phyloP scores from a whole-genome alignment of 1,139 yeast genomes.

The Geotrichum citri-aurantii region DNA sequence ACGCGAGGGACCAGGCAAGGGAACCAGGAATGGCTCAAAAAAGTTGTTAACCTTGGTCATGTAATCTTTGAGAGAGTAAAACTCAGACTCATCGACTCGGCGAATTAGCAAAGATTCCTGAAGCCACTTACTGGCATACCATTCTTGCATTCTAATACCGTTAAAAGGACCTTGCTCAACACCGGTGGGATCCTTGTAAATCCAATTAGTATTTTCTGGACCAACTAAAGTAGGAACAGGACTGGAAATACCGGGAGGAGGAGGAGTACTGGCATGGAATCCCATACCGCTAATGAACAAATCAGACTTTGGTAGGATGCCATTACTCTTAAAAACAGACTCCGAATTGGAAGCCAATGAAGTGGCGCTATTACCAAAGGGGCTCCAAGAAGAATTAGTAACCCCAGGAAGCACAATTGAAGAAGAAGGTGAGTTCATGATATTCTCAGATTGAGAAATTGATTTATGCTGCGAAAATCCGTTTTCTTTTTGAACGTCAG shows the following conservation, averaged over 20 bases:
- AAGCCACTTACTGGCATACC: slow-evolving; percentile 64
- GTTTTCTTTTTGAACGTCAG: slow-evolving; percentile 14
- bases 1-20: slow-evolving; percentile 39
- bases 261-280: slow-evolving; percentile 23
- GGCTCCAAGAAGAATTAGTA: slow-evolving; percentile 17
- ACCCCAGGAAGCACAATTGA: slow-evolving; percentile 14
- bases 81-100: slow-evolving; percentile 40
- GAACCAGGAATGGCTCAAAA: slow-evolving; percentile 55
- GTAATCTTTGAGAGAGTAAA: slow-evolving; percentile 32
- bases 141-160: slow-evolving; percentile 70
- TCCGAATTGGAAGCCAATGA: slow-evolving; percentile 12
- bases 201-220: slow-evolving; percentile 56
- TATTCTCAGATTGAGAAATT: slow-evolving; percentile 1
- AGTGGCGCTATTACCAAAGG: slow-evolving; percentile 15
- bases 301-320: slow-evolving; percentile 14
- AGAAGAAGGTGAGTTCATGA: slow-evolving; percentile 7
- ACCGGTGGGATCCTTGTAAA: slow-evolving; percentile 64
- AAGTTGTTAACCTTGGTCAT: slow-evolving; percentile 42
- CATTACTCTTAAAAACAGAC: slow-evolving; percentile 9
- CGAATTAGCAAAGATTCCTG: slow-evolving; percentile 51
- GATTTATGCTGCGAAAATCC: slow-evolving; percentile 12
- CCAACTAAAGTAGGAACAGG: slow-evolving; percentile 24
- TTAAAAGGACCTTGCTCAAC: slow-evolving; percentile 76
- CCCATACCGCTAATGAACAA: slow-evolving; percentile 11
- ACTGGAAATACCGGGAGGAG: slow-evolving; percentile 27